Conservation (phyloP, 2,329 filamentous ascomycete species). For the Cercospora zeae-maydis region DNA sequence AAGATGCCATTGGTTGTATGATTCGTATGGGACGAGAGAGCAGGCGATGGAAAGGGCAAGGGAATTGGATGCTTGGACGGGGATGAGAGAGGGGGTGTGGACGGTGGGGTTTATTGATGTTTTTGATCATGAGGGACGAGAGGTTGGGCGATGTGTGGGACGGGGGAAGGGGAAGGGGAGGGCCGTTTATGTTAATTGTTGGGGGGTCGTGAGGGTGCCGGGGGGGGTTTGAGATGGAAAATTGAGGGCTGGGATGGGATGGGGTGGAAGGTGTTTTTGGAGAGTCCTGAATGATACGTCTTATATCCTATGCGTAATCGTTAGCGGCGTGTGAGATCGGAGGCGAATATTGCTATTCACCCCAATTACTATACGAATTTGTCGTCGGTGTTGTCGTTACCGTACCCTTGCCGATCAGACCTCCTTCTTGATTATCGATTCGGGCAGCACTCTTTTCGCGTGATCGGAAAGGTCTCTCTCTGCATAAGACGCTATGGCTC, state of each 20-base stretch:
- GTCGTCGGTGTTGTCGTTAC: neutral
- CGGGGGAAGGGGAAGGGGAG: neutral
- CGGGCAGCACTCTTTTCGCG: neutral
- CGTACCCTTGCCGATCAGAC: neutral
- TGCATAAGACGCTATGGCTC: neutral
- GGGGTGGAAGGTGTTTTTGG: too few relatives aligned
- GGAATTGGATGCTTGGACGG: constrained; percentile 12
- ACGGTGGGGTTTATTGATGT: constrained; percentile 17
- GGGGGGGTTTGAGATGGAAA: neutral
- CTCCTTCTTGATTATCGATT: neutral
- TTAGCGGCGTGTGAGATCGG: neutral
- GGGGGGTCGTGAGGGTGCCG: constrained; percentile 1
- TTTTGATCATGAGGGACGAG: neutral
- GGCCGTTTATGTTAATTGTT: constrained; percentile 15
- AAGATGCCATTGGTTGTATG: constrained; percentile 16
- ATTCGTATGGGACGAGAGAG: constrained; percentile 15
- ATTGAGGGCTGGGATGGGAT: neutral
- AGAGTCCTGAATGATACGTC: too few relatives aligned
- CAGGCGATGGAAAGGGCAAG: constrained; percentile 14
- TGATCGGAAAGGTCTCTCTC: neutral
- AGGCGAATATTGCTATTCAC: neutral
- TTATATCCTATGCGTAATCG: neutral
- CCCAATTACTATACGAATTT: neutral
- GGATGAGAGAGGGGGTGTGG: constrained; percentile 11
- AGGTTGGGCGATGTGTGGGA: neutral